These are phyloP conservation scores for Ulvella scutata DNA, from an alignment of 139 green algal genomes.

Conservation along the genomic window DNA sequence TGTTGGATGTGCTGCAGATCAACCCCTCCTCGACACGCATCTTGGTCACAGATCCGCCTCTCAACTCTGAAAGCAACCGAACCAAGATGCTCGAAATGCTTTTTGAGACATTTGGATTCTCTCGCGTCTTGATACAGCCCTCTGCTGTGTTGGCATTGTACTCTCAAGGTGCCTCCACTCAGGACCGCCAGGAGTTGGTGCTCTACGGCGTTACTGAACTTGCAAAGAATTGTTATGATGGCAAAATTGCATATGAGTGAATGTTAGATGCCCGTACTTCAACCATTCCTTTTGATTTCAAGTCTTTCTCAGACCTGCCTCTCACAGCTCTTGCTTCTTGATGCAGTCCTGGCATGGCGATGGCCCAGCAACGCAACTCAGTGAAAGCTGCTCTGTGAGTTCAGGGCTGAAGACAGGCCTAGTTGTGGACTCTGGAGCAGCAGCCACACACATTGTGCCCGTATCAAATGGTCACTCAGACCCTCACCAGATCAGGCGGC, in stretches of 20 bases:
- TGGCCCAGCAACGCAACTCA: no score
- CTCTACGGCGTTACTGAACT: no score
- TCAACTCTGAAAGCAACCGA: slow-evolving; percentile 37
- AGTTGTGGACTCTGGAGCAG: slow-evolving; percentile 64
- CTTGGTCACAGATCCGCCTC: slow-evolving; percentile 50
- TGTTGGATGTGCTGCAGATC: slow-evolving; percentile 16
- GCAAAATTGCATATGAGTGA: background rate
- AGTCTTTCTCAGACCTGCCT: background rate
- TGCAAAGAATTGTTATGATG: background rate
- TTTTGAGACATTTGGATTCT: slow-evolving; percentile 58
- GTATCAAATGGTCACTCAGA: slow-evolving; percentile 64
- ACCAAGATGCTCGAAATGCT: slow-evolving; percentile 46
- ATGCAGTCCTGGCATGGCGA: no score
- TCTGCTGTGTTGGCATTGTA: slow-evolving; percentile 76
- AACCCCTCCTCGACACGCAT: slow-evolving; percentile 33
- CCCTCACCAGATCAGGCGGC: slow-evolving; percentile 47
- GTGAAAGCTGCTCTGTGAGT: background rate
- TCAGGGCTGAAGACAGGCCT: slow-evolving; percentile 57
- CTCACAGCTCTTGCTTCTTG: background rate
- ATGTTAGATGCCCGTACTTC: background rate
- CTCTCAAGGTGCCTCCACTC: slow-evolving; percentile 48
- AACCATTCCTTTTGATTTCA: background rate
- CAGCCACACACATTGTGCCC: slow-evolving; percentile 57
- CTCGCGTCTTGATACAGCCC: slow-evolving; percentile 42
- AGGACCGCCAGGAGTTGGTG: no score